Evolutionary conservation across 495 filamentous ascomycete species (phyloP), one percentile per base, ranked within the genome.

Genomic region (Beverwykella pulmonaria): DNA sequence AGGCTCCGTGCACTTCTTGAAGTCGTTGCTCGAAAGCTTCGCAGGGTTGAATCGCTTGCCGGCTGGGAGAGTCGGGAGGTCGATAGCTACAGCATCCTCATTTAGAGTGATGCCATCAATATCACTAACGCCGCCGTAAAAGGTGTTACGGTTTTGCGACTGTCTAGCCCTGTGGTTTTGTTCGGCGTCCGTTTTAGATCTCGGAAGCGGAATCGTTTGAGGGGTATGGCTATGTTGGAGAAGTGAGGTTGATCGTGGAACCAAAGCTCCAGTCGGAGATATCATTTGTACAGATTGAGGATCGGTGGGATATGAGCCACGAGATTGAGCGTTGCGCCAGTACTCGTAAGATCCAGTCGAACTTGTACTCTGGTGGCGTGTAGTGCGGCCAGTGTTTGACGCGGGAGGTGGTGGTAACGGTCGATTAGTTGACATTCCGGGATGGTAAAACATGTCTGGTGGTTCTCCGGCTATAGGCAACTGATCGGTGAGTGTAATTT

Each of bases 101-200:
- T 65, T 84, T 76, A 73, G 81, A 81, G 65, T 81, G 77, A 75
- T 77, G 29, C 71, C 72, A 20, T 67, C 68, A 22, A 53, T 71
- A 32, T 78, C 75, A 14, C 63, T 53, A 25, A 41, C 39, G 34
- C 52, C 83, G 79, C 64, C 78, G 77, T 67, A 80, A 54, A 32
- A 75, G n/a, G 61, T 80, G 75, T 62, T 81, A 77, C 75, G 32
- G 76, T 73, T 41, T 77, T 75, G 27, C 32, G 83, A 81, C 58
- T 85, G 82, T 52, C 83, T 81, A 44, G 83, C 77, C 60, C 82
- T 74, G 60, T 81, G 73, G 47, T 86, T 82, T 53, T 70, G 63
- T 55, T 94, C 89, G 23, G 94, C 94, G 78, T 99, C 94, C 20
- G 94, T 99, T 79, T 96, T 92, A 5, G 94, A 97, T 63, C 94